Percentiles rank a stretch among this genome's conserved stretches.
These are phyloP conservation scores for Dalbergia cochinchinensis DNA, from an alignment of 306 rosid genomes.

Conservation along the genomic window DNA sequence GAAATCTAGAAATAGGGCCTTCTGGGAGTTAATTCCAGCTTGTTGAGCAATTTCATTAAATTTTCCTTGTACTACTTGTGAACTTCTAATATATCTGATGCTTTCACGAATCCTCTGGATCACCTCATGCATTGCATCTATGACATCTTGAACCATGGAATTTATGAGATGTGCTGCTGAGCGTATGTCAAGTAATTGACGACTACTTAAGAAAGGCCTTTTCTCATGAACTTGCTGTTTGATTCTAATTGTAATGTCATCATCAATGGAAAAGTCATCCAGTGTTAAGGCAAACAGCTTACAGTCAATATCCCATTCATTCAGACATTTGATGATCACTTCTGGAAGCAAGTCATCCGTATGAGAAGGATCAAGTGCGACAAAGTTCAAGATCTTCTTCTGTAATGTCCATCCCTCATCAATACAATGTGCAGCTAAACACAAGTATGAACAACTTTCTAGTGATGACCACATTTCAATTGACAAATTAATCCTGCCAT, in stretches of 20 bases:
- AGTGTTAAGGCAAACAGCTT: slow-evolving; percentile 92
- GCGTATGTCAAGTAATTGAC: slow-evolving; percentile 79
- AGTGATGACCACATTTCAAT: slow-evolving; percentile 85
- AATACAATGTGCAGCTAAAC: slow-evolving; percentile 80
- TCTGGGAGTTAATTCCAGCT: slow-evolving; percentile 68
- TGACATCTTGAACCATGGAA: slow-evolving; percentile 70
- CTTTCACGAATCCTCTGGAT: slow-evolving; percentile 83
- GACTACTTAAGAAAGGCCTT: slow-evolving; percentile 72
- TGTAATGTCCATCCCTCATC: slow-evolving; percentile 86
- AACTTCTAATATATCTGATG: slow-evolving; percentile 73
- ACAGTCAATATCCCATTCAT: slow-evolving; percentile 84
- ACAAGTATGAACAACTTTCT: slow-evolving; percentile 69
- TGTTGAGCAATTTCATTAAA: slow-evolving; percentile 77
- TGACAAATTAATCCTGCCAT: slow-evolving; percentile 84
- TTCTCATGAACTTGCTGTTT: slow-evolving; percentile 78
- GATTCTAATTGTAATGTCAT: slow-evolving; percentile 75
- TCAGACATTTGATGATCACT: slow-evolving; percentile 79
- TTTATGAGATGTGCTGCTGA: slow-evolving; percentile 82
- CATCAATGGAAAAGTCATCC: slow-evolving; percentile 81
- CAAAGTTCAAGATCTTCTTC: slow-evolving; percentile 81
- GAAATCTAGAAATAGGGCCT: slow-evolving; percentile 69
- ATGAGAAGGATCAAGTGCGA: slow-evolving; percentile 85
- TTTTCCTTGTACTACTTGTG: slow-evolving; percentile 74
- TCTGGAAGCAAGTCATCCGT: slow-evolving; percentile 91
- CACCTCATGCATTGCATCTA: slow-evolving; percentile 71